phyloP scores from a whole-genome alignment of 2,329 filamentous ascomycete genomes.

The Apiospora phragmitis region DNA sequence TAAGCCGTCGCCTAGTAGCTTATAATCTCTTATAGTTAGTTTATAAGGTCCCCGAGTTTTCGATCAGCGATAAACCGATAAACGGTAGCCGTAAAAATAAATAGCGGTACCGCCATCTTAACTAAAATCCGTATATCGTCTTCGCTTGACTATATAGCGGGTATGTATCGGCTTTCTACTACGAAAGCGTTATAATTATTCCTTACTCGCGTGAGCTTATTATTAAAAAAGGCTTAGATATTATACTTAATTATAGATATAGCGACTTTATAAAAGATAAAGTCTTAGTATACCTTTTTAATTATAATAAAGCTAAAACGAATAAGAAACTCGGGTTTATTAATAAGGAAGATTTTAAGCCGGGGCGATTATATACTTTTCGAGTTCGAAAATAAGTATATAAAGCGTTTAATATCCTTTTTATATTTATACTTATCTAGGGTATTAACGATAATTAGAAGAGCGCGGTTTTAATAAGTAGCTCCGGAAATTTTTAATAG shows the following conservation, averaged over 20 bases:
- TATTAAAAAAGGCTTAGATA: neutral
- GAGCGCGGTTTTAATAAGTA: too few species aligned
- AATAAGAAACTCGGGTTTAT: conserved; percentile 38
- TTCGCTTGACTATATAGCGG: neutral
- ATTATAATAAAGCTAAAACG: conserved; percentile 31
- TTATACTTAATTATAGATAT: neutral
- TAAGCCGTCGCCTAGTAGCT: neutral
- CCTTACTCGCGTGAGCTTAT: neutral
- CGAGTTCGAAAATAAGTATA: conserved; percentile 25
- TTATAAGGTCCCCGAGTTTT: neutral
- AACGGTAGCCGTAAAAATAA: neutral
- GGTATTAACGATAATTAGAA: conserved; percentile 33
- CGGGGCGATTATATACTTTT: too few species aligned
- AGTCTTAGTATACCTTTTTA: too few species aligned
- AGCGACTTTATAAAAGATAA: neutral
- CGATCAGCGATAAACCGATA: neutral
- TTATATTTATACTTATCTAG: conserved; percentile 35
- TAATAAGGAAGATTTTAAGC: conserved; percentile 41
- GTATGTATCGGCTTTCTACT: too few species aligned
- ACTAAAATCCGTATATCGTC: neutral
- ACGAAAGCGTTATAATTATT: neutral
- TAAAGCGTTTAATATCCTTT: conserved; percentile 28
- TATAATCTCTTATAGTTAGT: neutral
- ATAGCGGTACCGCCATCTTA: neutral
- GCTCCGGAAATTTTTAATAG: too few species aligned